Evolutionary conservation across 1,284 basidiomycete species (phyloP), one percentile per base, ranked within the genome.

Genomic region (Leccinum cinnamomeum): DNA sequence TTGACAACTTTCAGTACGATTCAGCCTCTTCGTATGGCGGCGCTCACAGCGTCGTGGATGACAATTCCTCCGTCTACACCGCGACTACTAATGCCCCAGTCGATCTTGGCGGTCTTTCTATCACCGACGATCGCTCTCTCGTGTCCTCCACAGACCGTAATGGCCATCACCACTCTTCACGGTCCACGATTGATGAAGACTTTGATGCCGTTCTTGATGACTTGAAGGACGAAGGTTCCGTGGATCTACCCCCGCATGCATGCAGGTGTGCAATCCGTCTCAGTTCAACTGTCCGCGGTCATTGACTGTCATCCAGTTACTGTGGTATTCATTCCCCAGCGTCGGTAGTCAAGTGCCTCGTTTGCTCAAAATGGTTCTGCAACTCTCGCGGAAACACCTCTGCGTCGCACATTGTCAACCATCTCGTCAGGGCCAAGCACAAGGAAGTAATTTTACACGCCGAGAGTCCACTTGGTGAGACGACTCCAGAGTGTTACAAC

Each of bases 311-410:
- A 56, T 67, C 62, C 66, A 97, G 95, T 73, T 99, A 99, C 75
- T 99, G 97, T 72, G 97, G 97, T n/a, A 97, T 99, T 58, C 96
- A 98, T 77, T 97, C 94, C 60, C 95, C 97, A 2, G 91, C 95
- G 4, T 97, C 94, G 58, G 97, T 99, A 16, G 97, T 99, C 65
- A 97, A 97, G 79, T 99, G 97, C 72, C 83, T 98, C 37, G 79
- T 95, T 58, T 99, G 97, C 77, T 88, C 88, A 62, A 99, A 99
- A 77, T 99, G 97, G 95, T 99, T 99, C 77, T 99, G 97, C 83
- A 99, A 99, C 77, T 97, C 97, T n/a, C 88, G 97, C 58, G 96
- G 97, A 59, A 97, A 96, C 72, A 98, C 96, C 2, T 97, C 96
- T 1, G 97, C 96, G 3, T 98, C 95, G 2, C 97, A 99, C 76